A percentile compares a stretch with the other conserved stretches of the same genome.
phyloP scores from a whole-genome alignment of 2,329 filamentous ascomycete species.

The Ilyonectria destructans region DNA sequence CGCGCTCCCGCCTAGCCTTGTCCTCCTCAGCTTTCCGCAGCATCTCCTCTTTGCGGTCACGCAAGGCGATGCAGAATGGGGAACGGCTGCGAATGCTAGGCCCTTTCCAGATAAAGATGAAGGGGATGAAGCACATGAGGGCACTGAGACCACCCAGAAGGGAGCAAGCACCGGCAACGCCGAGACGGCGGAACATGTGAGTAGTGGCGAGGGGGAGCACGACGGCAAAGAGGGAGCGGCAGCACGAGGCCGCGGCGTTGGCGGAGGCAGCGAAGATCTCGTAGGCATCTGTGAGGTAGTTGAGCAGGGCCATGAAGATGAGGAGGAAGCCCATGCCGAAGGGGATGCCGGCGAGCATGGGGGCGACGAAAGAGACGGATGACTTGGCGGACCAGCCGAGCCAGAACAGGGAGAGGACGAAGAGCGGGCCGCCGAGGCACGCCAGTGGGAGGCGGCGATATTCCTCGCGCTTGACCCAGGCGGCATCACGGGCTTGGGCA shows the following conservation, averaged over 20 bases:
- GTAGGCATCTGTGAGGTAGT: conserved; percentile 79
- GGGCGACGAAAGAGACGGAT: conserved; percentile 67
- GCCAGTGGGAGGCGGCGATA: conserved; percentile 81
- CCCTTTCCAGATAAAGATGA: conserved; percentile 70
- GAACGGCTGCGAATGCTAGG: conserved; percentile 70
- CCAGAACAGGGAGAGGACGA: conserved; percentile 72
- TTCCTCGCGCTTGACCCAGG: conserved; percentile 76
- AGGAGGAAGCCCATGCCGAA: conserved; percentile 76
- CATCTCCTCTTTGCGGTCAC: conserved; percentile 66
- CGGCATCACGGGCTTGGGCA: conserved; percentile 64
- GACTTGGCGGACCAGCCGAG: conserved; percentile 72
- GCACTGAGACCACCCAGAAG: conserved; percentile 67
- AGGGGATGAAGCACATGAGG: conserved; percentile 67
- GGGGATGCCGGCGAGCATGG: conserved; percentile 73
- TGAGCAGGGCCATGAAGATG: conserved; percentile 76
- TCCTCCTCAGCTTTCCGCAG: conserved; percentile 57
- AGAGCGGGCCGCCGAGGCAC: conserved; percentile 78
- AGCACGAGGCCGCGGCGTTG: conserved; percentile 88
- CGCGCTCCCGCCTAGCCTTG: conserved; percentile 50
- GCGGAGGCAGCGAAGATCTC: conserved; percentile 80
- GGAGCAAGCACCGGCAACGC: conserved; percentile 67
- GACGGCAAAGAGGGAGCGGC: conserved; percentile 94
- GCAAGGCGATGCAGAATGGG: conserved; percentile 75
- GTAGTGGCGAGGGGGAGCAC: conserved; percentile 71
- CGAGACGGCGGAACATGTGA: conserved; percentile 65